A percentile compares a stretch with the other conserved stretches of the same genome.
phyloP scores from a whole-genome alignment of 2,329 filamentous ascomycete species.

The Teratosphaeria nubilosa region DNA sequence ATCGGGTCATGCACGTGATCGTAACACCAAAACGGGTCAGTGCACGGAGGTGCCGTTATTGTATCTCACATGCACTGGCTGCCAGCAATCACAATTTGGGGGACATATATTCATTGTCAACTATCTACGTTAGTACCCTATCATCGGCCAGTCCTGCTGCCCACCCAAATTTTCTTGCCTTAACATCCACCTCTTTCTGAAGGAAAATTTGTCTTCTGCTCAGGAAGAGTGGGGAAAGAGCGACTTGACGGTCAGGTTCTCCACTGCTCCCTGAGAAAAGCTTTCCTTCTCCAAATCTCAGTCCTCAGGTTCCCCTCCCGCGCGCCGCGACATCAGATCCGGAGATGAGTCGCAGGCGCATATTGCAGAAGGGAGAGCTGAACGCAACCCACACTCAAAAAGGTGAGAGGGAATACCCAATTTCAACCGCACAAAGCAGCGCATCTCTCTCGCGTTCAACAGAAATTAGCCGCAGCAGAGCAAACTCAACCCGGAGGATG shows the following conservation, averaged over 20 bases:
- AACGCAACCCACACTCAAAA: slow-evolving; percentile 21
- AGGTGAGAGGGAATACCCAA: slow-evolving; percentile 24
- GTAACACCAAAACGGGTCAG: not conserved
- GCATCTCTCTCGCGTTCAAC: slow-evolving; percentile 15
- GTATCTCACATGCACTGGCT: no score
- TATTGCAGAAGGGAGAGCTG: not conserved
- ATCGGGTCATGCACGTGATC: not conserved
- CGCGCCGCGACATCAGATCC: slow-evolving; percentile 9
- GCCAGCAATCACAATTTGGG: not conserved
- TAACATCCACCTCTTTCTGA: slow-evolving; percentile 1
- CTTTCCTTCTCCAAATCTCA: not conserved
- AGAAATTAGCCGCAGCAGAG: not conserved
- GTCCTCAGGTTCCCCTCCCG: slow-evolving; percentile 1
- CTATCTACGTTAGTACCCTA: not conserved
- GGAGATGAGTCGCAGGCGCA: slow-evolving; percentile 5
- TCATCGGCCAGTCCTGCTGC: not conserved
- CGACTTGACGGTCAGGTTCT: slow-evolving; percentile 1
- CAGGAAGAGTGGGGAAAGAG: not conserved
- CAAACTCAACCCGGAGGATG: not conserved
- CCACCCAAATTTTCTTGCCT: slow-evolving; percentile 1
- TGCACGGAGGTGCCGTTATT: no score
- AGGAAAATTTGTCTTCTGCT: not conserved
- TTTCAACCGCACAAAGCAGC: slow-evolving; percentile 22
- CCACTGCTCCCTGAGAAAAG: not conserved
- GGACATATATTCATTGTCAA: not conserved